Evolutionary conservation across 768 basidiomycete genomes (phyloP).

Genomic region (Calocera cornea): DNA sequence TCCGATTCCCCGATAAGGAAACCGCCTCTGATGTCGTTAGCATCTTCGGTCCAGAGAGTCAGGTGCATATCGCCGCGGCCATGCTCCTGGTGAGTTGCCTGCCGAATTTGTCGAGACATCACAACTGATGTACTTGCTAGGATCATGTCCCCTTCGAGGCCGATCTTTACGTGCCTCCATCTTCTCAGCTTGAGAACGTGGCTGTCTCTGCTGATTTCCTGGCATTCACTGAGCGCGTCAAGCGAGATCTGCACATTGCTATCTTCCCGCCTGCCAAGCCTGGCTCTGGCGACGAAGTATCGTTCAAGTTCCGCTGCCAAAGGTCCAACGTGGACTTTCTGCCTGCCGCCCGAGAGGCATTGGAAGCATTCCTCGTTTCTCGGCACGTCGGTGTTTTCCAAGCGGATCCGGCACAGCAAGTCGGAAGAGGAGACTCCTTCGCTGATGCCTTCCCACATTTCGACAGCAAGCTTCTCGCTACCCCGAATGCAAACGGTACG

Average conservation of each 20-base stretch:
- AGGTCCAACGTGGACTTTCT: conserved; percentile 90
- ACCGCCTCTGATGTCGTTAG: conserved; percentile 85
- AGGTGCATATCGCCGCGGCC: conserved; percentile 90
- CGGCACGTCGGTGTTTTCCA: conserved; percentile 61
- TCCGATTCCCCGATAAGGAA: conserved; percentile 66
- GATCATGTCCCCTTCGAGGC: conserved; percentile 96
- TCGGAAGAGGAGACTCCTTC: conserved; percentile 49
- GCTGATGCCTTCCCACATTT: conserved; percentile 94
- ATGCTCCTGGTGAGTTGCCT: conserved; percentile 66
- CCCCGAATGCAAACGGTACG: conserved; percentile 50
- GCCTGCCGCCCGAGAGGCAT: conserved; percentile 74
- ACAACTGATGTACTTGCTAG: conserved; percentile 29
- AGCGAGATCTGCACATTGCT: conserved; percentile 85
- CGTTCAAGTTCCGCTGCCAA: conserved; percentile 93
- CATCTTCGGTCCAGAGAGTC: conserved; percentile 94
- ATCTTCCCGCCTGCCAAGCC: conserved; percentile 68
- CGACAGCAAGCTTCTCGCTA: conserved; percentile 83
- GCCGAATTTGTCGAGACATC: neutral
- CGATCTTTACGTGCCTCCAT: conserved; percentile 80
- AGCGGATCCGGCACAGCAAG: neutral
- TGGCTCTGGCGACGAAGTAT: conserved; percentile 42
- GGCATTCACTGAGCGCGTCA: conserved; percentile 77
- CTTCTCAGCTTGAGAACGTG: conserved; percentile 60
- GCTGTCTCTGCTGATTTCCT: conserved; percentile 69
- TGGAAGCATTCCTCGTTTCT: conserved; percentile 78